A percentile compares a stretch with the other conserved stretches of the same genome.
phyloP scores from a whole-genome alignment of 164 flowering plant genomes.

The Sextonia rubra region DNA sequence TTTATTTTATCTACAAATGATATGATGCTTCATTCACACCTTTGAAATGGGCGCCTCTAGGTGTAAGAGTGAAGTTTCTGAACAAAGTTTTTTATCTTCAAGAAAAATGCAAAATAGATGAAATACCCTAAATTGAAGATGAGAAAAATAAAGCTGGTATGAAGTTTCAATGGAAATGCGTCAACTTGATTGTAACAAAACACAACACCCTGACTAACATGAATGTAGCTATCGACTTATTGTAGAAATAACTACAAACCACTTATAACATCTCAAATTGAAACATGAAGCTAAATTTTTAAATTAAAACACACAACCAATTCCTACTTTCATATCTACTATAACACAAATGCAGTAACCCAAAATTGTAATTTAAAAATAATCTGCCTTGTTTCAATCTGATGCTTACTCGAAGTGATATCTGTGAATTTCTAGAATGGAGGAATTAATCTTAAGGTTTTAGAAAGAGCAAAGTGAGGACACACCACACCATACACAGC shows the following conservation, averaged over 20 bases:
- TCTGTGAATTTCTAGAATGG: too few species aligned
- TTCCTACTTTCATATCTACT: too few species aligned
- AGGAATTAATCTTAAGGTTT: too few species aligned
- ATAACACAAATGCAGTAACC: too few species aligned
- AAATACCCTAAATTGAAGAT: not conserved
- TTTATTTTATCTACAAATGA: conserved; percentile 1
- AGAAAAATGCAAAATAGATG: conserved; percentile 1
- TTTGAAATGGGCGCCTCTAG: conserved; percentile 1
- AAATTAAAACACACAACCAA: not conserved
- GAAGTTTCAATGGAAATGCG: not conserved
- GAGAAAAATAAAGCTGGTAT: not conserved
- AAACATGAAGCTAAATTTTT: too few species aligned
- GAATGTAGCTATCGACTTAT: not conserved
- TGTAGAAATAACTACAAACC: not conserved
- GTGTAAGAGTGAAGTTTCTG: not conserved
- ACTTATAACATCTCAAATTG: not conserved
- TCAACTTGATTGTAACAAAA: not conserved
- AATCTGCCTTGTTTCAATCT: too few species aligned
- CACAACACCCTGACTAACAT: not conserved
- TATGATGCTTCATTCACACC: not conserved
- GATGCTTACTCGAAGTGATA: too few species aligned
- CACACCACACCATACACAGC: too few species aligned
- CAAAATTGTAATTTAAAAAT: too few species aligned
- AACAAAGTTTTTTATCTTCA: not conserved
- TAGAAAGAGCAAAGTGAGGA: too few species aligned